Conservation (phyloP, 345 rosid genomes). For the Iberis pinnata region DNA sequence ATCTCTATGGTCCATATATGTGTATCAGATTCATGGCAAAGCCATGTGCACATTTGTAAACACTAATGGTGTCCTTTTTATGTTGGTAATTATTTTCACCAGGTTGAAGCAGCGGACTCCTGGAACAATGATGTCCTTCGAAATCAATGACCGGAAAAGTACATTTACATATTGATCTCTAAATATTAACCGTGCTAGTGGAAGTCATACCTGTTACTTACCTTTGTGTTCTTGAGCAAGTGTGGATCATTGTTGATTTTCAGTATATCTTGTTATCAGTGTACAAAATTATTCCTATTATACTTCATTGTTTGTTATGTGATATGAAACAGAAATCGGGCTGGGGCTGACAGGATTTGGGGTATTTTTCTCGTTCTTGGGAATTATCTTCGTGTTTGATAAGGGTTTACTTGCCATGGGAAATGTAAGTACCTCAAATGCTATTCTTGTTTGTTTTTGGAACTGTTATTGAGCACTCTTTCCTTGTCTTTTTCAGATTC, state of each 20-base stretch:
- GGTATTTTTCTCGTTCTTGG: constrained; percentile 83
- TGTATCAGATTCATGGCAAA: no score
- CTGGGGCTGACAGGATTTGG: constrained; percentile 96
- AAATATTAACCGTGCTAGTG: no score
- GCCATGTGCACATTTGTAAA: no score
- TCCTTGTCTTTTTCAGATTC: constrained; percentile 47
- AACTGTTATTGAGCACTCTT: constrained; percentile 5
- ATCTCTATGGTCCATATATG: no score
- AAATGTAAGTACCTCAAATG: constrained; percentile 51
- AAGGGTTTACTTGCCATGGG: constrained; percentile 99
- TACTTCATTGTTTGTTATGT: background rate
- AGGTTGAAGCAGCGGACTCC: constrained; percentile 14
- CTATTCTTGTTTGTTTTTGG: background rate
- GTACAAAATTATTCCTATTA: background rate
- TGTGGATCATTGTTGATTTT: background rate
- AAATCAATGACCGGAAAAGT: constrained; percentile 37
- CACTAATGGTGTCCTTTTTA: no score
- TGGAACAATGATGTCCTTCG: constrained; percentile 32
- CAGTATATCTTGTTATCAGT: background rate
- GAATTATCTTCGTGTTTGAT: constrained; percentile 77
- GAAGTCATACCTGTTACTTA: background rate
- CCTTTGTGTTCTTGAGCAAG: background rate
- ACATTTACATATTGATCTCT: background rate
- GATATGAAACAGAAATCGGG: constrained; percentile 58
- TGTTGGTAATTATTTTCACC: no score